A percentile compares a stretch with the other conserved stretches of the same genome.
phyloP scores from a whole-genome alignment of 2,329 filamentous ascomycete species.

The Leptoxyphium fumago region DNA sequence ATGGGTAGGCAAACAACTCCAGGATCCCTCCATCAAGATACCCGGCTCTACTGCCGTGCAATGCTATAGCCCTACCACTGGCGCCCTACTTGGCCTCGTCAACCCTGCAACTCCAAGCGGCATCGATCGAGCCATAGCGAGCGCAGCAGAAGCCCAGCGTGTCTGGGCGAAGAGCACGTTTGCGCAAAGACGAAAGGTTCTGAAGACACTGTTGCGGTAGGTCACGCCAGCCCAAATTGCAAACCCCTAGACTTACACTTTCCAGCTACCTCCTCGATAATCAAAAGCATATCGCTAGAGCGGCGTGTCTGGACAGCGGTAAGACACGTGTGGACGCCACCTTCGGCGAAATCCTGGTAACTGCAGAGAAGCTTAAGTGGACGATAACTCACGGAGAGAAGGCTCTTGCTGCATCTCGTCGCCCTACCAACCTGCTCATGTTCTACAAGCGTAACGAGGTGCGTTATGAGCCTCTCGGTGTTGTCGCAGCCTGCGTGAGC shows the following conservation, averaged over 20 bases:
- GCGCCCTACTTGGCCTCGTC: conserved; percentile 63
- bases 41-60: conserved; percentile 54
- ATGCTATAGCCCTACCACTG: conserved; percentile 83
- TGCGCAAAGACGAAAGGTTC: conserved; percentile 58
- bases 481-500: conserved; percentile 81
- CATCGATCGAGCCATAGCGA: conserved; percentile 65
- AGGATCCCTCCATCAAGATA: conserved; percentile 48
- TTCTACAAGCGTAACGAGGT: conserved; percentile 89
- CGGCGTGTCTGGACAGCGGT: conserved; percentile 82
- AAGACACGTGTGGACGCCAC: conserved; percentile 93
- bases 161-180: conserved; percentile 70
- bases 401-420: conserved; percentile 53
- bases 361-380: conserved; percentile 87
- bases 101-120: conserved; percentile 61
- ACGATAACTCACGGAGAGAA: conserved; percentile 80
- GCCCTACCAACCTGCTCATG: conserved; percentile 87
- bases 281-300: conserved; percentile 70
- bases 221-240: conserved; percentile 3
- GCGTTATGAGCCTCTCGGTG: conserved; percentile 78
- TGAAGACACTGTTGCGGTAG: conserved; percentile 61
- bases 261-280: conserved; percentile 64
- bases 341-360: conserved; percentile 88
- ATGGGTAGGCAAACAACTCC: conserved; percentile 42
- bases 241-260: not conserved
- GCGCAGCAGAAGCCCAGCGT: conserved; percentile 58